A percentile compares a stretch with the other conserved stretches of the same genome.
Conservation (phyloP, 176 grass and related monocot genomes). For the Rhynchospora pubera region DNA sequence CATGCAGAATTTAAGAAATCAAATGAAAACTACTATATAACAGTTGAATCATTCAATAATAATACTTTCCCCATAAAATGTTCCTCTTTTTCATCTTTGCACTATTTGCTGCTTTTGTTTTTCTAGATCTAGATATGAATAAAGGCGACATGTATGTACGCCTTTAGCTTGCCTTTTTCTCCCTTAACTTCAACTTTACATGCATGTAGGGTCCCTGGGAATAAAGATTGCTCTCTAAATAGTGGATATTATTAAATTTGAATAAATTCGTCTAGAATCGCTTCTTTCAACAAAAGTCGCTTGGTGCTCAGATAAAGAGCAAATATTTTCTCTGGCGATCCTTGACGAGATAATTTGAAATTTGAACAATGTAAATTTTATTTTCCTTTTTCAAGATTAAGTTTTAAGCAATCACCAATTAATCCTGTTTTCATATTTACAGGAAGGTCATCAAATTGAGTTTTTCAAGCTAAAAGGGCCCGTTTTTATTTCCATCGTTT, state of each 20-base stretch:
- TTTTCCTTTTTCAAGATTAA: background rate
- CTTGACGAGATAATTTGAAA: background rate
- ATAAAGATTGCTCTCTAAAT: background rate
- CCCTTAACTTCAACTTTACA: background rate
- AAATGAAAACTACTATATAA: background rate
- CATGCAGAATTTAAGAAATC: background rate
- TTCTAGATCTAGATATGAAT: background rate
- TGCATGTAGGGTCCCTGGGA: slow-evolving; percentile 1
- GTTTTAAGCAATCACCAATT: background rate
- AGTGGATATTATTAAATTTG: slow-evolving; percentile 10
- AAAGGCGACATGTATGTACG: slow-evolving; percentile 5
- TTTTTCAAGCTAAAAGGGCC: background rate
- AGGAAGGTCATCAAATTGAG: background rate
- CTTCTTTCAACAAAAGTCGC: background rate
- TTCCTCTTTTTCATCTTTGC: background rate
- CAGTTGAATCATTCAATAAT: background rate
- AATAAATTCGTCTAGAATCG: background rate
- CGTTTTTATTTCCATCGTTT: no score
- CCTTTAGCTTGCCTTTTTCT: slow-evolving; percentile 1
- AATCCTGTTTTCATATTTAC: background rate
- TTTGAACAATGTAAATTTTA: background rate
- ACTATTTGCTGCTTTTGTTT: slow-evolving; percentile 10
- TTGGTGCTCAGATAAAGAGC: background rate
- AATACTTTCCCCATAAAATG: background rate
- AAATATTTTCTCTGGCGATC: background rate